phyloP scores from a whole-genome alignment of 2,329 filamentous ascomycete species.

The Hymenoscyphus scutula region DNA sequence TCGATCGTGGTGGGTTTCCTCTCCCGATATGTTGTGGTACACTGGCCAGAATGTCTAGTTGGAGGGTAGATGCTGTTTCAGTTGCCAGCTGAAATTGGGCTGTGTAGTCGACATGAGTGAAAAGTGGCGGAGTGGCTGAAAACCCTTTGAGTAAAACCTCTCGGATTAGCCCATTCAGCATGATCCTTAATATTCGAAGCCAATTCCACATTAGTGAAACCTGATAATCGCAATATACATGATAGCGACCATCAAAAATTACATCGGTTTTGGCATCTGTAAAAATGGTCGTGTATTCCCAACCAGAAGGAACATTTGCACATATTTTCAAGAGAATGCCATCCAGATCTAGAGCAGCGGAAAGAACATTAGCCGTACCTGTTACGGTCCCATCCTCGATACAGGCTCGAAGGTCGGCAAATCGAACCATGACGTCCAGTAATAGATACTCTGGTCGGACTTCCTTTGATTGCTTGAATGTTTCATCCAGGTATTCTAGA shows the following conservation, averaged over 20 bases:
- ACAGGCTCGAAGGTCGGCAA: conserved; percentile 25
- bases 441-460: conserved; percentile 44
- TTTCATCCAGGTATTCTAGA: conserved; percentile 45
- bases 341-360: conserved; percentile 28
- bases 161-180: conserved; percentile 27
- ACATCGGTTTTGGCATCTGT: conserved; percentile 22
- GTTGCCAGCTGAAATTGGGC: conserved; percentile 28
- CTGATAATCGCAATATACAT: conserved; percentile 31
- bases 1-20: conserved; percentile 1
- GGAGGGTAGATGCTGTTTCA: conserved; percentile 20
- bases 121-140: conserved; percentile 18
- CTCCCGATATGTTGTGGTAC: conserved; percentile 27
- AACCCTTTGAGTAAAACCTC: conserved; percentile 22
- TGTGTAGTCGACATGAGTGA: conserved; percentile 21
- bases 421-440: conserved; percentile 40
- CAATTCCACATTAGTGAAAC: conserved; percentile 31
- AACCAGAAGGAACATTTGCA: conserved; percentile 21
- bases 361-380: conserved; percentile 23
- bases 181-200: conserved; percentile 23
- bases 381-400: conserved; percentile 36
- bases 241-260: conserved; percentile 30
- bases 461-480: conserved; percentile 39
- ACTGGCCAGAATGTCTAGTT: conserved; percentile 27
- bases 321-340: conserved; percentile 18
- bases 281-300: conserved; percentile 26